Base-by-base conservation (phyloP, 768 basidiomycete species). In the Boletus barrowsii region DNA sequence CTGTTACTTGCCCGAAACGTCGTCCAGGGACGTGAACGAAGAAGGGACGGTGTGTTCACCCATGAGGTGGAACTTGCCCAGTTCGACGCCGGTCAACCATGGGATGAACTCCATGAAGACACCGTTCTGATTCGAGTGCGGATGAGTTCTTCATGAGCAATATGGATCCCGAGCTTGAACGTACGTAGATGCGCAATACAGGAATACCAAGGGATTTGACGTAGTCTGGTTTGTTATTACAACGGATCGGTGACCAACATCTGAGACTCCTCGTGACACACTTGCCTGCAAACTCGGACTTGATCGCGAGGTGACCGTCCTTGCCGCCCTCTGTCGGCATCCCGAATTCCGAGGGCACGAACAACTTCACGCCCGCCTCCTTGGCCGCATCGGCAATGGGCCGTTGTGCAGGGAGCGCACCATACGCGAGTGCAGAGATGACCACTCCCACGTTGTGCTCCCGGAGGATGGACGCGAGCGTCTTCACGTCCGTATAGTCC, bases 321-420 rank as follows among this genome's bases (percentile, higher is more conserved):
- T 64, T 68, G 6, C 62, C 62, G 4, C 68, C 75, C 22, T 68
- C 66, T 0, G 67, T 75, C 14, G 72, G 65, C 57, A 72, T 62
- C 20, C 74, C 72, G 30, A 61, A 76, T 51, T 75, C 75, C 18
- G 67, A 69, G 13, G 74, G 72, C n/a, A 72, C 72, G 45, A 76
- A 74, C 45, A 76, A 39, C 56, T 72, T 71, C 18, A 76, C 72
- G 1, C 63, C 68, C 0, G 73, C 74, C 36, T 59, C 61, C 51
- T 72, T 72, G 24, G 75, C 70, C 14, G 74, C 75, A 8, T 71
- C 67, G 14, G 67, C 73, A 35, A 75, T 51, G 2, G 57, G 41
- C 26, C 57, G 58, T 47, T 73, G 72, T 7, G 56, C 58, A 3
- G 49, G 40, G 14, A 68, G 57, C 8, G 62, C 73, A 8, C 60